Evolutionary conservation across 2,329 filamentous ascomycete genomes (phyloP), one percentile per base, ranked within the genome.

Genomic region (Pestalotiopsis sp.): DNA sequence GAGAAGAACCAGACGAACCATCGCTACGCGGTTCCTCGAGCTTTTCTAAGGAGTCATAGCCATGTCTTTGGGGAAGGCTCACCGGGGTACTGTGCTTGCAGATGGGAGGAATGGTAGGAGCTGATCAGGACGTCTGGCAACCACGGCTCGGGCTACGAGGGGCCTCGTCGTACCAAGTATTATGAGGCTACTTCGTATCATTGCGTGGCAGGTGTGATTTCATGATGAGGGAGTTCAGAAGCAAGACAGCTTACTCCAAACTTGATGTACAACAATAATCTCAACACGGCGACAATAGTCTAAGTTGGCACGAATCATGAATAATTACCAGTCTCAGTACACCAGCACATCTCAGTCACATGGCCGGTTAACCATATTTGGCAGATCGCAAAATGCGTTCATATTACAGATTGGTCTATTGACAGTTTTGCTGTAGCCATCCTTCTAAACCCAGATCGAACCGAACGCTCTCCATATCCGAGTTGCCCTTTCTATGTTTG

Each of bases 381-480:
- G 59, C 27, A 36, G 31, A 62, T 62, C 59, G 59, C 59, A 62
- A 59, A 52, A 62, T 20, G 59, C 59, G 31, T 62, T 66, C 68
- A 67, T 69, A 69, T 69, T 69, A 69, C 65, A 69, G 56, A 58
- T 68, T 66, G 65, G 62, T 67, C 65, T 67, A 67, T 67, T 45
- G 25, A 57, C 56, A 56, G 14, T 67, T 59, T 61, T 59, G 27
- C 56, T 59, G 45, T 57, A 66, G 31, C 49, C 65, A 56, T 67
- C 56, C 52, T 36, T 67, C 65, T 67, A 67, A 67, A 67, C 52
- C 56, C 52, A 67, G 65, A 67, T 61, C 31, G 56, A 67, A 45
- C 39, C 66, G 36, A 56, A 49, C 57, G 41, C 66, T 67, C 38
- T 58, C 66, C 49, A 38, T 20, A 41, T 61, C 49, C 27, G 41